These are phyloP conservation scores for Mycena kentingensis DNA, from an alignment of 768 basidiomycete species.

Conservation along the genomic window DNA sequence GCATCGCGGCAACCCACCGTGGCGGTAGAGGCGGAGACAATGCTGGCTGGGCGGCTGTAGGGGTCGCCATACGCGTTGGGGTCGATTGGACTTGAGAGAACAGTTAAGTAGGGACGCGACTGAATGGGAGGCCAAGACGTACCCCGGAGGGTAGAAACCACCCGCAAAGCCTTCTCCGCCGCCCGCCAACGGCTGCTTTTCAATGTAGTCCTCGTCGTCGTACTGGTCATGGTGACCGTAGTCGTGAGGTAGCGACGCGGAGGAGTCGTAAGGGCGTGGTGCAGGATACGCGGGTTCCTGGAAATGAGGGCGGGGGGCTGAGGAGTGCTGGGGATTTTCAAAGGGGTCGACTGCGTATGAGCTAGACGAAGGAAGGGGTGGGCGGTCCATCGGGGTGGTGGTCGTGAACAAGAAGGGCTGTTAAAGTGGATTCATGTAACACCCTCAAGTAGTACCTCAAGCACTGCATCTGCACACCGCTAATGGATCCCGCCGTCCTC, in stretches of 20 bases:
- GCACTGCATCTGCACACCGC: constrained; percentile 14
- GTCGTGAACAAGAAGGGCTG: no score
- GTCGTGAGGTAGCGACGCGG: constrained; percentile 53
- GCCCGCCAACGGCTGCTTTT: constrained; percentile 74
- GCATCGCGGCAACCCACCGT: constrained; percentile 39
- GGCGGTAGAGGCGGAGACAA: constrained; percentile 55
- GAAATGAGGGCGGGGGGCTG: constrained; percentile 62
- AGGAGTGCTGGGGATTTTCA: no score
- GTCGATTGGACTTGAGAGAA: constrained; percentile 45
- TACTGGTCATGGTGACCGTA: constrained; percentile 46
- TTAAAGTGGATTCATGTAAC: constrained; percentile 28
- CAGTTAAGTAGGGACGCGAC: constrained; percentile 12
- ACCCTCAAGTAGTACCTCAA: constrained; percentile 15
- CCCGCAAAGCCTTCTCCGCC: constrained; percentile 51
- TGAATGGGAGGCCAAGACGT: constrained; percentile 31
- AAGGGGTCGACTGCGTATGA: constrained; percentile 68
- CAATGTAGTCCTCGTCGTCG: constrained; percentile 70
- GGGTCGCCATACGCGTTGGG: constrained; percentile 70
- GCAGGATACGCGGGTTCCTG: constrained; percentile 48
- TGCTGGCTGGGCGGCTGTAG: constrained; percentile 56
- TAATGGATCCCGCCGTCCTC: constrained; percentile 35
- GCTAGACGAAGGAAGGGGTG: constrained; percentile 38
- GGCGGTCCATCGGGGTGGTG: constrained; percentile 47
- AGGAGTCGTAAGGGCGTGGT: constrained; percentile 58
- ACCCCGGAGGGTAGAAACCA: constrained; percentile 79